Percentiles rank a stretch among this genome's conserved stretches.
Conservation (phyloP, 2,329 filamentous ascomycete genomes). For the Curvularia sp. region DNA sequence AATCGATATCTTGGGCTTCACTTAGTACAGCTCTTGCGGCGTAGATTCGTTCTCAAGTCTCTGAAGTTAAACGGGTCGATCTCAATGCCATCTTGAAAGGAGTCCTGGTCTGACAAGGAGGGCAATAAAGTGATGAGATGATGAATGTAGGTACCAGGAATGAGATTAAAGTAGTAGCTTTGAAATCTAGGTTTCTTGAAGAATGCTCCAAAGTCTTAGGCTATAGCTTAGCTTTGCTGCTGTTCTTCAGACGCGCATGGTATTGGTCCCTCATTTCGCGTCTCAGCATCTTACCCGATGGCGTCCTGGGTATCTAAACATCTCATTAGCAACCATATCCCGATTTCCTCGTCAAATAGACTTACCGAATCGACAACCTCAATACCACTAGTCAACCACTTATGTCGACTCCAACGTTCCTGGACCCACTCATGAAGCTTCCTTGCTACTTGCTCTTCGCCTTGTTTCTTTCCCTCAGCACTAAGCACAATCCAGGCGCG, state of each 20-base stretch:
- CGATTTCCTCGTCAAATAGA: not conserved
- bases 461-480: constrained; percentile 21
- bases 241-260: constrained; percentile 31
- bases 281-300: constrained; percentile 40
- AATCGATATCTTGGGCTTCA: not conserved
- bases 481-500: constrained; percentile 42
- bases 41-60: too few relatives aligned
- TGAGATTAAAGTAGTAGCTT: too few relatives aligned
- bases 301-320: constrained; percentile 36
- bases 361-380: constrained; percentile 40
- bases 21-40: not conserved
- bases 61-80: not conserved
- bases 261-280: constrained; percentile 41
- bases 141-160: not conserved
- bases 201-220: not conserved
- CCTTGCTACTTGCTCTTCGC: constrained; percentile 22
- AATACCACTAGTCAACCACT: constrained; percentile 42
- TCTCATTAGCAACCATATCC: not conserved
- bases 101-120: not conserved
- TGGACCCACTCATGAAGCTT: constrained; percentile 36
- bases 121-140: not conserved
- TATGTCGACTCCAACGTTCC: constrained; percentile 34
- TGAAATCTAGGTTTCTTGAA: not conserved
- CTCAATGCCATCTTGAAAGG: not conserved
- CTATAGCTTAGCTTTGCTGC: constrained; percentile 30